phyloP scores from a whole-genome alignment of 805 yeast genomes.

The Gaillardinia entomophila region DNA sequence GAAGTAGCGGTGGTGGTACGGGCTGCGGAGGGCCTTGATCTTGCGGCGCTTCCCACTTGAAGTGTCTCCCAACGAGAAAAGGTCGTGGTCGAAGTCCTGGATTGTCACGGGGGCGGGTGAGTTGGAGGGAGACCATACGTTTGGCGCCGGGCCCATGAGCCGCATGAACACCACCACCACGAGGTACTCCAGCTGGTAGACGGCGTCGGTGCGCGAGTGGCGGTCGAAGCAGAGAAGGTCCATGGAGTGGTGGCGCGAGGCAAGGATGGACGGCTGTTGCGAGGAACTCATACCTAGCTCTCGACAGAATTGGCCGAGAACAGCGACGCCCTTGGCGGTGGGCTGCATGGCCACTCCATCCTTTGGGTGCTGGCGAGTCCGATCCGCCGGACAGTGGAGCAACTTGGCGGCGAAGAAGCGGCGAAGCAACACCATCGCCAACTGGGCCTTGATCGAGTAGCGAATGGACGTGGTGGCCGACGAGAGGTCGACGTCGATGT shows the following conservation, averaged over 20 bases:
- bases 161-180: constrained; percentile 57
- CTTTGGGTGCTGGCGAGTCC: constrained; percentile 52
- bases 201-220: constrained; percentile 48
- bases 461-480: constrained; percentile 49
- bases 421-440: constrained; percentile 43
- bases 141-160: constrained; percentile 62
- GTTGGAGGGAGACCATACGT: constrained; percentile 60
- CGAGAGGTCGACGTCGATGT: constrained; percentile 42
- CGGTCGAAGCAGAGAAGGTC: constrained; percentile 64
- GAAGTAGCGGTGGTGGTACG: constrained; percentile 70
- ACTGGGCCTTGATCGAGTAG: constrained; percentile 45
- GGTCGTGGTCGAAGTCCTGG: background rate
- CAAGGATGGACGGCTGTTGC: constrained; percentile 41
- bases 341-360: constrained; percentile 58
- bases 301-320: constrained; percentile 56
- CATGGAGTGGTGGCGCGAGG: constrained; percentile 65
- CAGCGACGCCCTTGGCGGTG: constrained; percentile 83
- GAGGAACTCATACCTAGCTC: constrained; percentile 45
- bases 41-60: background rate
- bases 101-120: constrained; percentile 37
- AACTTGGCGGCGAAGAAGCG: constrained; percentile 57
- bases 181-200: constrained; percentile 58
- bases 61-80: background rate
- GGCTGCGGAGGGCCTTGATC: constrained; percentile 31
- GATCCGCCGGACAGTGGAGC: constrained; percentile 68